Evolutionary conservation across 371 early-diverging fungal species (phyloP), one percentile per base, ranked within the genome.

Genomic region (Apophysomyces variabilis): DNA sequence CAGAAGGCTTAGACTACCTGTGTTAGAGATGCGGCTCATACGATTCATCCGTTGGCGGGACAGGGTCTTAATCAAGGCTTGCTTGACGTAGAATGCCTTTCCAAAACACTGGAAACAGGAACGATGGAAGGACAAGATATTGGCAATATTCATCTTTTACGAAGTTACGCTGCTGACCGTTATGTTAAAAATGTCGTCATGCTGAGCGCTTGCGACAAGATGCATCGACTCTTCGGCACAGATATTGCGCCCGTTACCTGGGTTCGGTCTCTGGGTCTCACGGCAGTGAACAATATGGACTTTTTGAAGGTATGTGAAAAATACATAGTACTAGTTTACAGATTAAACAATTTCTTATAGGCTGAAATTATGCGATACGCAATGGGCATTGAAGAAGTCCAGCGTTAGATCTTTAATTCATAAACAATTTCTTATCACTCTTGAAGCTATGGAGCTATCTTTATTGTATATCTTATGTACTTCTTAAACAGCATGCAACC

Each of bases 51-150:
- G 16, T 82, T 98, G 65, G 99, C 98, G 6, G 99, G 99, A 0
- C 98, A 96, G 78, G 99, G 99, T 9, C 76, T 98, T 45, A 98
- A 98, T 74, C 87, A 96, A 69, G 98, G 98, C 1, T 68, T 98
- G 4, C 84, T 89, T 5, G 99, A 98, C 74, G 94, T 93, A 0
- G 85, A 89, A 64, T 77, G 87, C 47, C 80, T 98, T 37, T 77
- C 87, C 0, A 68, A 80, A 32, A 75, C 87, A 7, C 66, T 97
- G 32, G 84, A 84, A 47, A 77, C 78, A 18, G 95, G 93, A 3
- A 75, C 87, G 9, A 62, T 62, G 1, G 83, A 81, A 5, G 98
- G 98, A 12, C 85, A 88, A 39, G 98, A 98, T 69, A 79, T 98
- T 39, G 91, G 85, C n/a, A 82, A 74, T 59, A 76, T 86, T 50